Evolutionary conservation across 306 rosid species (phyloP).

Genomic region (Pyrus bretschneideri): DNA sequence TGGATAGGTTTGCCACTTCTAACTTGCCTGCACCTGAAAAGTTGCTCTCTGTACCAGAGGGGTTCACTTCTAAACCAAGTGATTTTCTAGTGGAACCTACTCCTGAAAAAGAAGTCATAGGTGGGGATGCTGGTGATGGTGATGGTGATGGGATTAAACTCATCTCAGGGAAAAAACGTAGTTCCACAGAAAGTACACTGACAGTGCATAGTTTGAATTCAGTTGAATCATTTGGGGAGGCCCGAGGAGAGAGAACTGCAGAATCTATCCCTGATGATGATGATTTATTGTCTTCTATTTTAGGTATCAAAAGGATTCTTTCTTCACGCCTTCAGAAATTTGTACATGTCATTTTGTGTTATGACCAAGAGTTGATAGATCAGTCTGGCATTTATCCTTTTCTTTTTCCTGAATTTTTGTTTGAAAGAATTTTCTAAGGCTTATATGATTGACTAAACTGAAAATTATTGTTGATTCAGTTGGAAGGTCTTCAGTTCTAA

Average conservation of each 20-base stretch:
- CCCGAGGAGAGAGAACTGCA: slow-evolving; percentile 47
- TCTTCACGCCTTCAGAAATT: slow-evolving; percentile 1
- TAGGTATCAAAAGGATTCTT: slow-evolving; percentile 48
- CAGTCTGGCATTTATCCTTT: background rate
- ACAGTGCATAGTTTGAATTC: slow-evolving; percentile 68
- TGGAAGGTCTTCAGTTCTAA: slow-evolving; percentile 79
- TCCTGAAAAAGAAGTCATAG: slow-evolving; percentile 44
- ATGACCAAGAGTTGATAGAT: slow-evolving; percentile 6
- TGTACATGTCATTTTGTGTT: background rate
- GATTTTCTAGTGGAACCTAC: slow-evolving; percentile 50
- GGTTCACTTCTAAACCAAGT: slow-evolving; percentile 33
- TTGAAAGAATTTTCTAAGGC: background rate
- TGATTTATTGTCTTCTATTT: slow-evolving; percentile 91
- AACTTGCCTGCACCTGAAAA: slow-evolving; percentile 74
- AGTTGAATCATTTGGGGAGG: slow-evolving; percentile 55
- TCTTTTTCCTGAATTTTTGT: background rate
- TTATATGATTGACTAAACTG: slow-evolving; percentile 20
- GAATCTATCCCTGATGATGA: slow-evolving; percentile 88
- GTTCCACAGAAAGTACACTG: slow-evolving; percentile 74
- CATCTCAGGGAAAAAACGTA: slow-evolving; percentile 71
- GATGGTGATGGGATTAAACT: slow-evolving; percentile 25
- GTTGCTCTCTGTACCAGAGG: slow-evolving; percentile 51
- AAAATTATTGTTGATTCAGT: slow-evolving; percentile 44
- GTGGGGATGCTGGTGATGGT: slow-evolving; percentile 34
- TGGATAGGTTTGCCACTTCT: slow-evolving; percentile 41